Percentiles rank a stretch among this genome's conserved stretches.
These are phyloP conservation scores for Penicillium coffeae DNA, from an alignment of 495 filamentous ascomycete genomes.

Conservation along the genomic window DNA sequence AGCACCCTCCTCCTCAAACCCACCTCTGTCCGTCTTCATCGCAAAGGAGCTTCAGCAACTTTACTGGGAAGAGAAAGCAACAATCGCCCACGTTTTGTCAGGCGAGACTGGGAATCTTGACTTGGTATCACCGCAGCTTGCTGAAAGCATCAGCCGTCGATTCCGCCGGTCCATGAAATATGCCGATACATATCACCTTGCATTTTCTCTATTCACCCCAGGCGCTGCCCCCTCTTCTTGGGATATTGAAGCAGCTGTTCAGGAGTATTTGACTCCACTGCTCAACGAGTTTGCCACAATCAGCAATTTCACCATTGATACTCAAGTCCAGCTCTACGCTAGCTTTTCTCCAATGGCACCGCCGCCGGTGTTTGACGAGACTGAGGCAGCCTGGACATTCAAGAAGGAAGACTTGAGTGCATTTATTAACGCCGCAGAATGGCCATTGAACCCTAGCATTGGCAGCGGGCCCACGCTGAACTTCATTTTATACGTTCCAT, in stretches of 20 bases:
- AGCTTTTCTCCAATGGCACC: conserved; percentile 69
- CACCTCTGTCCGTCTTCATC: conserved; percentile 74
- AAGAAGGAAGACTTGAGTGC: conserved; percentile 84
- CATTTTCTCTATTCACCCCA: conserved; percentile 90
- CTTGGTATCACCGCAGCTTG: conserved; percentile 41
- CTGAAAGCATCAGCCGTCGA: conserved; percentile 52
- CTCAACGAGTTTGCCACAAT: conserved; percentile 73
- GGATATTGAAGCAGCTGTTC: conserved; percentile 83
- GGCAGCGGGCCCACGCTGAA: conserved; percentile 90
- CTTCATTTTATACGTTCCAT: conserved; percentile 83
- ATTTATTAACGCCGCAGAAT: conserved; percentile 97
- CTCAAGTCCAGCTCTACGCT: conserved; percentile 92
- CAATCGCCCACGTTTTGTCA: conserved; percentile 76
- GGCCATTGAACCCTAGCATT: conserved; percentile 92
- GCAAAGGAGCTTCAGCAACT: conserved; percentile 72
- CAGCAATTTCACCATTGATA: conserved; percentile 95
- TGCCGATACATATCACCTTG: conserved; percentile 89
- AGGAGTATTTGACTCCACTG: conserved; percentile 77
- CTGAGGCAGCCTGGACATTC: conserved; percentile 57
- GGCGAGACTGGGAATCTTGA: conserved; percentile 30
- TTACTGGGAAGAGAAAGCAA: conserved; percentile 86
- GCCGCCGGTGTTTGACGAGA: conserved; percentile 50
- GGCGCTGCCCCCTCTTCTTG: conserved; percentile 74
- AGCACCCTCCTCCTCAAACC: conserved; percentile 62
- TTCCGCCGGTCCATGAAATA: conserved; percentile 85